phyloP scores from a whole-genome alignment of 2,329 filamentous ascomycete genomes.

The Clarireedia paspali region DNA sequence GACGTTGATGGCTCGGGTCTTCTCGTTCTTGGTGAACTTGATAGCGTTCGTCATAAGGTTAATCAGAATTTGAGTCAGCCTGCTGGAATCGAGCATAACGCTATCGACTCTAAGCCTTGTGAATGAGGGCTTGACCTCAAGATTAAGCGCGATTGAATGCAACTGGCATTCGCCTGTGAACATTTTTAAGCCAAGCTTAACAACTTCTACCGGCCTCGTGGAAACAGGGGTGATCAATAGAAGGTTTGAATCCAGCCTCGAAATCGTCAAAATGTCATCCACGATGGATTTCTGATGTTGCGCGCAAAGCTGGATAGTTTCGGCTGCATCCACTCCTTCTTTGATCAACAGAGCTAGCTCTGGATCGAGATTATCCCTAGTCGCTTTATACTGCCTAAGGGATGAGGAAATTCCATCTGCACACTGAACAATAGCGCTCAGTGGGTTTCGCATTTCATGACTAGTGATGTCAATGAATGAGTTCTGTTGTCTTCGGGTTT shows the following conservation, averaged over 20 bases:
- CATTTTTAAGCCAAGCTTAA: conserved; percentile 66
- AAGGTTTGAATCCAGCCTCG: conserved; percentile 63
- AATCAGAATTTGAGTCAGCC: conserved; percentile 73
- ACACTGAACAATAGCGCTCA: conserved; percentile 67
- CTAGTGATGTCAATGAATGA: conserved; percentile 72
- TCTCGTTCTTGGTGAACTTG: conserved; percentile 68
- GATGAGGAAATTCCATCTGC: conserved; percentile 42
- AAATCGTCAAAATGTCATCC: conserved; percentile 59
- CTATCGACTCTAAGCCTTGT: conserved; percentile 57
- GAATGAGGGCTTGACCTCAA: conserved; percentile 61
- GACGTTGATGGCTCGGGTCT: conserved; percentile 43
- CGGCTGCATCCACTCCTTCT: conserved; percentile 63
- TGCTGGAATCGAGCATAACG: conserved; percentile 68
- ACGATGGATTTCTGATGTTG: conserved; percentile 64
- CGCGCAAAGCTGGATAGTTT: conserved; percentile 75
- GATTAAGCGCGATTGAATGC: conserved; percentile 64
- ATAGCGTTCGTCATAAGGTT: conserved; percentile 77
- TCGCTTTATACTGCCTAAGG: background rate
- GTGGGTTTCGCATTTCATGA: conserved; percentile 68
- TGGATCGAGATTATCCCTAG: conserved; percentile 19
- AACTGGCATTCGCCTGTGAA: conserved; percentile 68
- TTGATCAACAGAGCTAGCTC: conserved; percentile 43
- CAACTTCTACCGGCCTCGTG: conserved; percentile 58
- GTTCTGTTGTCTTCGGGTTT: conserved; percentile 61
- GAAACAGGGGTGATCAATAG: conserved; percentile 63